Evolutionary conservation across 2,329 filamentous ascomycete genomes (phyloP).

Genomic region (Alternaria incomplexa): DNA sequence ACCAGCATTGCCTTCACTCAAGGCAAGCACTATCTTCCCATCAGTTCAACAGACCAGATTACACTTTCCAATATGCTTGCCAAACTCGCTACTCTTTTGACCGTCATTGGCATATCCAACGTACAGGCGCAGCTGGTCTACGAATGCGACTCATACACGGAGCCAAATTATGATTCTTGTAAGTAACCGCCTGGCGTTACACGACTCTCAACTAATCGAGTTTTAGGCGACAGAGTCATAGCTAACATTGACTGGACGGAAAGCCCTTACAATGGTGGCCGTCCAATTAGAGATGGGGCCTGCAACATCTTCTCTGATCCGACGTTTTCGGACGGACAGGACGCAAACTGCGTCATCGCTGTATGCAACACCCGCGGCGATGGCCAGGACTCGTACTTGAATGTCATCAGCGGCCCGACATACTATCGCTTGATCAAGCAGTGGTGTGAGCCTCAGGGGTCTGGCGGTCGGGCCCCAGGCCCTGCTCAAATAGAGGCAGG

Average conservation of each 20-base stretch:
- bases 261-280: not conserved
- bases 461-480: not conserved
- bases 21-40: not conserved
- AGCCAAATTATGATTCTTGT: not conserved
- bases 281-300: not conserved
- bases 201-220: not conserved
- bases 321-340: not conserved
- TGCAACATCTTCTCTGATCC: not conserved
- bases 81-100: not conserved
- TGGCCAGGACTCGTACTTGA: not conserved
- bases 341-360: not conserved
- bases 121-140: not conserved
- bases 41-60: not conserved
- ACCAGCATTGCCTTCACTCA: not conserved
- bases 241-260: not conserved
- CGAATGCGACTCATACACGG: not conserved
- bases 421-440: not conserved
- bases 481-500: not conserved
- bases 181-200: not conserved
- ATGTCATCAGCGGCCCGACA: not conserved
- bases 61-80: not conserved
- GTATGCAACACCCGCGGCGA: not conserved
- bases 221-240: not conserved
- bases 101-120: not conserved
- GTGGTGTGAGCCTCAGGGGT: not conserved